These are phyloP conservation scores for Macaranga tanarius DNA, from an alignment of 441 rosid species.

Conservation along the genomic window DNA sequence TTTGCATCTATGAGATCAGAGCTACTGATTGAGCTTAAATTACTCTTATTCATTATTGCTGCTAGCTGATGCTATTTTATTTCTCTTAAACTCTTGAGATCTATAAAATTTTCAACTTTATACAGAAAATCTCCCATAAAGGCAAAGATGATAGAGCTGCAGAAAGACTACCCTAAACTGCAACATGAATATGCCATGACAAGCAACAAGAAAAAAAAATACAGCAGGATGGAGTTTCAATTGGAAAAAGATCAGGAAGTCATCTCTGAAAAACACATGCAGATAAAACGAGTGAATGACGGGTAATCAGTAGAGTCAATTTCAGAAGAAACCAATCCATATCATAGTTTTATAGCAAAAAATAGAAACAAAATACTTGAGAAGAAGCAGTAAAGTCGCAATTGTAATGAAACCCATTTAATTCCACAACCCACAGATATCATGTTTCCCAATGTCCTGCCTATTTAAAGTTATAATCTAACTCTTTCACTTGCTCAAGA, in stretches of 20 bases:
- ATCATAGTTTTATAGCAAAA: constrained; percentile 17
- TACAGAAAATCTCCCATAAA: constrained; percentile 41
- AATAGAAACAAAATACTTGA: not conserved
- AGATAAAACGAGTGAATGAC: constrained; percentile 30
- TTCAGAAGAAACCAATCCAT: constrained; percentile 34
- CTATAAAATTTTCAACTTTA: too few species aligned
- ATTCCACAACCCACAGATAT: not conserved
- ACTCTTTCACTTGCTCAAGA: too few species aligned
- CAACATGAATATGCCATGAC: constrained; percentile 47
- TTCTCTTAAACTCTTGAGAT: too few species aligned
- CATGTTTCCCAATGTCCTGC: too few species aligned
- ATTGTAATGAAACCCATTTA: not conserved
- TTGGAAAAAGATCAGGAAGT: constrained; percentile 53
- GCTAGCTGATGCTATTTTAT: too few species aligned
- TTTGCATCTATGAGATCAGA: too few species aligned
- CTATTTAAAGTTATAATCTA: too few species aligned
- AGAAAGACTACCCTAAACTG: constrained; percentile 54
- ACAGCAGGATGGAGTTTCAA: constrained; percentile 31
- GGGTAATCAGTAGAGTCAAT: constrained; percentile 11
- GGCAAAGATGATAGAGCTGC: constrained; percentile 57
- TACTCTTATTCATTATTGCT: too few species aligned
- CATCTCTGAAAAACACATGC: constrained; percentile 42
- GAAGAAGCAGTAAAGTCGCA: not conserved
- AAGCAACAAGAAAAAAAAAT: constrained; percentile 39
- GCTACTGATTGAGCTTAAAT: too few species aligned